phyloP scores from a whole-genome alignment of 2,329 filamentous ascomycete species.

The Alternaria conjuncta region DNA sequence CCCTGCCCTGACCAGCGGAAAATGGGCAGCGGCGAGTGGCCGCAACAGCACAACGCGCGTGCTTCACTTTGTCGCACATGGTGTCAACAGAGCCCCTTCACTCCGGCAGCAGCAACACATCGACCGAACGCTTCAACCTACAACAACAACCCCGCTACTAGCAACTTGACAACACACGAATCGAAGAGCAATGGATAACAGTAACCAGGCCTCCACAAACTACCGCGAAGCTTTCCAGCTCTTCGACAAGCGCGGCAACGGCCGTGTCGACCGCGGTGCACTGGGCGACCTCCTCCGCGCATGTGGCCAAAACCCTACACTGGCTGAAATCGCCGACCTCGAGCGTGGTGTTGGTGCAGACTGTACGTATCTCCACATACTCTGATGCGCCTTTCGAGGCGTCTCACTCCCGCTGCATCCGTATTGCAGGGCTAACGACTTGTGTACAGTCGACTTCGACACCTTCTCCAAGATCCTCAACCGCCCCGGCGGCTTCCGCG shows the following conservation, averaged over 20 bases:
- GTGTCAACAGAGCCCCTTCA: background rate
- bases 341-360: slow-evolving; percentile 89
- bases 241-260: slow-evolving; percentile 98
- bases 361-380: slow-evolving; percentile 68
- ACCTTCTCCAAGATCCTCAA: slow-evolving; percentile 96
- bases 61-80: slow-evolving; percentile 1
- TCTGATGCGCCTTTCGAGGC: background rate
- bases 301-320: slow-evolving; percentile 96
- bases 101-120: background rate
- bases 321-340: slow-evolving; percentile 89
- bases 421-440: slow-evolving; percentile 4
- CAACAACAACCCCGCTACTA: slow-evolving; percentile 8
- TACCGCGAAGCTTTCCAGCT: slow-evolving; percentile 99
- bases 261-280: slow-evolving; percentile 83
- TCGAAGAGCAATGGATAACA: slow-evolving; percentile 44
- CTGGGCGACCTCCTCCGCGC: slow-evolving; percentile 94
- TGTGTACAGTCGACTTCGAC: slow-evolving; percentile 85
- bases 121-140: background rate
- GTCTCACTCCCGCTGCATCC: background rate
- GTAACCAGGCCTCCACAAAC: slow-evolving; percentile 78
- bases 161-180: slow-evolving; percentile 8
- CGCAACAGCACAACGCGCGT: slow-evolving; percentile 14
- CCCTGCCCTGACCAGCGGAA: slow-evolving; percentile 15
- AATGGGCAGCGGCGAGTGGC: slow-evolving; percentile 14
- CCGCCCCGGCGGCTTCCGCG: slow-evolving; percentile 96